phyloP scores from a whole-genome alignment of 345 rosid species.

The Lumnitzera littorea region DNA sequence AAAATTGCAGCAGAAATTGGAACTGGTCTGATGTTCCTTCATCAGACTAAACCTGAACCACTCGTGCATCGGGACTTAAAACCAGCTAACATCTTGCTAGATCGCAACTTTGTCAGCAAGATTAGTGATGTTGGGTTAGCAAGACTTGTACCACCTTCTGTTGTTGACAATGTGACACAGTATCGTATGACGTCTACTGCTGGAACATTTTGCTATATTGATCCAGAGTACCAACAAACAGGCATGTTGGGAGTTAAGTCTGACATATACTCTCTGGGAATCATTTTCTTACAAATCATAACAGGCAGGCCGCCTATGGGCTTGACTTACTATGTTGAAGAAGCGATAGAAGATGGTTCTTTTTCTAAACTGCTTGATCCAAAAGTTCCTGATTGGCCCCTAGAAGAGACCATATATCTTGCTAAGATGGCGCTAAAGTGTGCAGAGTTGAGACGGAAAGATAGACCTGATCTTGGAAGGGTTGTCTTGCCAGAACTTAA shows the following conservation, averaged over 20 bases:
- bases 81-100: constrained; percentile 16
- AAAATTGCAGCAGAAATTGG: constrained; percentile 14
- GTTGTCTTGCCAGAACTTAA: constrained; percentile 13
- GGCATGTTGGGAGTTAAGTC: constrained; percentile 18
- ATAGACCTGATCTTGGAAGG: constrained; percentile 13
- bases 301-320: constrained; percentile 18
- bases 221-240: constrained; percentile 19
- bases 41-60: constrained; percentile 16
- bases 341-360: constrained; percentile 10
- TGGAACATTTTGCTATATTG: constrained; percentile 18
- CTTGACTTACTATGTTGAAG: constrained; percentile 8
- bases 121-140: constrained; percentile 20
- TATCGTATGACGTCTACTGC: constrained; percentile 16
- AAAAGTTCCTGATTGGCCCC: constrained; percentile 10
- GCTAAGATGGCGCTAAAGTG: constrained; percentile 14
- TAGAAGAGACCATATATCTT: constrained; percentile 8
- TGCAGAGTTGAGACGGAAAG: constrained; percentile 15
- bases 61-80: constrained; percentile 18
- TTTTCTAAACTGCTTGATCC: constrained; percentile 13
- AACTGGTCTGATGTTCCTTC: constrained; percentile 17
- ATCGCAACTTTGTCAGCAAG: constrained; percentile 11
- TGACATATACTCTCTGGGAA: constrained; percentile 19
- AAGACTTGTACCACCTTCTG: constrained; percentile 14
- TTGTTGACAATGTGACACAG: constrained; percentile 10
- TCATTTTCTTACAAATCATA: constrained; percentile 13